Percentiles rank a stretch among this genome's conserved stretches.
These are phyloP conservation scores for bread wheat (Triticum aestivum) DNA, from an alignment of 176 grass and related monocot genomes.

Conservation along the genomic window IWGSC_CS_RefSeq_v2.1 NC_057797.1:507895350-507895849, in stretches of 20 bases:
- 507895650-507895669: slow-evolving; percentile 67
- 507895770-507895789: slow-evolving; percentile 31
- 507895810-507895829: slow-evolving; percentile 15
- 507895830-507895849: slow-evolving; percentile 37
- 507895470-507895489: not conserved
- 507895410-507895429: not conserved
- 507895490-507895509: not conserved
- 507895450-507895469: not conserved
- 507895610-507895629: not conserved
- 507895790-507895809: not conserved
- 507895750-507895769: slow-evolving; percentile 39
- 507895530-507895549: not conserved
- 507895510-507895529: not conserved
- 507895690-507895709: slow-evolving; percentile 80
- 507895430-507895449: not conserved
- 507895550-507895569: not conserved
- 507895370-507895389: not conserved
- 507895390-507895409: not conserved
- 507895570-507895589: slow-evolving; percentile 1
- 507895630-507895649: not conserved
- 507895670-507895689: slow-evolving; percentile 66
- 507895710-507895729: slow-evolving; percentile 68
- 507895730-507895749: slow-evolving; percentile 67
- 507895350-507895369: too few species aligned
- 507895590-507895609: not conserved